Conservation (phyloP, 371 early-diverging fungal genomes). For the Haplosporangium sp. region DNA sequence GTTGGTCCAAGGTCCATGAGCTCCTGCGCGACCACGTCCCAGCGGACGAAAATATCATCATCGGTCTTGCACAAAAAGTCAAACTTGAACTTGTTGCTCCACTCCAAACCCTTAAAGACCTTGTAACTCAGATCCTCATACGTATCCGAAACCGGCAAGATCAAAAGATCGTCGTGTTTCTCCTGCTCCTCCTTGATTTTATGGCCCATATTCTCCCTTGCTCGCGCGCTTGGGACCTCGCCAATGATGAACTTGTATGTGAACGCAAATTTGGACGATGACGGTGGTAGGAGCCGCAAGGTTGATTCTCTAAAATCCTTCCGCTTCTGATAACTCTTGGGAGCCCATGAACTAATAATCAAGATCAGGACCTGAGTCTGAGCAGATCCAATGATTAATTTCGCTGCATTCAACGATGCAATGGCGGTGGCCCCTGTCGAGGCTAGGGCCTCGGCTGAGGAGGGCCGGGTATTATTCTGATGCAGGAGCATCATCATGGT, state of each 20-base stretch:
- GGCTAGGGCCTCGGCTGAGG: constrained; percentile 58
- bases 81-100: constrained; percentile 60
- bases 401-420: constrained; percentile 35
- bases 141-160: constrained; percentile 67
- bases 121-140: constrained; percentile 64
- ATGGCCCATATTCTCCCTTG: constrained; percentile 57
- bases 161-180: constrained; percentile 61
- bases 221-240: constrained; percentile 60
- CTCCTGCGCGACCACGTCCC: constrained; percentile 62
- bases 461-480: constrained; percentile 61
- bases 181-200: constrained; percentile 61
- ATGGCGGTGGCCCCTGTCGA: constrained; percentile 50
- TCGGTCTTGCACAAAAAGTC: constrained; percentile 71
- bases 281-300: constrained; percentile 52
- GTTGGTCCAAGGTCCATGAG: constrained; percentile 55
- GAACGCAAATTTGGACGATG: constrained; percentile 38
- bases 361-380: constrained; percentile 59
- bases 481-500: constrained; percentile 63
- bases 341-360: constrained; percentile 68
- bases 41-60: constrained; percentile 73
- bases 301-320: constrained; percentile 60
- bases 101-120: constrained; percentile 63
- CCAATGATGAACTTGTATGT: constrained; percentile 70
- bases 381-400: constrained; percentile 28
- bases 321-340: constrained; percentile 57